phyloP scores from a whole-genome alignment of 768 basidiomycete species.

The Sarcodon sp. region DNA sequence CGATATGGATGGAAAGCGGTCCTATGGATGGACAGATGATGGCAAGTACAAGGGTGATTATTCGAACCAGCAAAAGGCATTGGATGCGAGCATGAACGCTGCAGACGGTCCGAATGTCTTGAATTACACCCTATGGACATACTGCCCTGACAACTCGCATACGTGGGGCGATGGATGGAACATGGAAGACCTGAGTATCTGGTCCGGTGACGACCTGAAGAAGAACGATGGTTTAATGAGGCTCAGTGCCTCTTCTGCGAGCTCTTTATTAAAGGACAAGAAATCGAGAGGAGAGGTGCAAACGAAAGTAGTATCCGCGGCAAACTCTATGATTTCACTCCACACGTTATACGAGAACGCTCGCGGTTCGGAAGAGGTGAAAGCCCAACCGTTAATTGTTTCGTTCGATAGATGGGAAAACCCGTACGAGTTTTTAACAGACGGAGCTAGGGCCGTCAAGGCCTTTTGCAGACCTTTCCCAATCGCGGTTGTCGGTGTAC shows the following conservation, averaged over 20 bases:
- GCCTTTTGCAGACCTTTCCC: slow-evolving; percentile 87
- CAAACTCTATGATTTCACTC: slow-evolving; percentile 23
- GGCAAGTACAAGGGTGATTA: slow-evolving; percentile 69
- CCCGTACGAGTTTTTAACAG: slow-evolving; percentile 63
- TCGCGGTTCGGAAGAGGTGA: slow-evolving; percentile 5
- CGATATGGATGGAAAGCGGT: slow-evolving; percentile 81
- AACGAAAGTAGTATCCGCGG: slow-evolving; percentile 6
- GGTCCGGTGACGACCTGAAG: slow-evolving; percentile 63
- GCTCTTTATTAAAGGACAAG: slow-evolving; percentile 23
- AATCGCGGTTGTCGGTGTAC: slow-evolving; percentile 54
- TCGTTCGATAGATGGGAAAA: slow-evolving; percentile 28
- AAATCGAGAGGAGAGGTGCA: slow-evolving; percentile 7
- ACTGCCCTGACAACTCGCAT: slow-evolving; percentile 72
- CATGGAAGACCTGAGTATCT: slow-evolving; percentile 86
- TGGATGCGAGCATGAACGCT: slow-evolving; percentile 73
- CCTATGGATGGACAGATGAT: slow-evolving; percentile 69
- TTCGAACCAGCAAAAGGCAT: slow-evolving; percentile 63
- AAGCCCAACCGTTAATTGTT: slow-evolving; percentile 4
- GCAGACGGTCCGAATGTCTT: slow-evolving; percentile 65
- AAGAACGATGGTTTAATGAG: slow-evolving; percentile 13
- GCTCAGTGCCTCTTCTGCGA: slow-evolving; percentile 19
- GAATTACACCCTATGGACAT: slow-evolving; percentile 84
- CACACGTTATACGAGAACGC: slow-evolving; percentile 16
- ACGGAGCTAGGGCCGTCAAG: slow-evolving; percentile 74
- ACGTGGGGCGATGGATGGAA: slow-evolving; percentile 97